Conservation (phyloP, 768 basidiomycete species). For the Suillus hirtellus region DNA sequence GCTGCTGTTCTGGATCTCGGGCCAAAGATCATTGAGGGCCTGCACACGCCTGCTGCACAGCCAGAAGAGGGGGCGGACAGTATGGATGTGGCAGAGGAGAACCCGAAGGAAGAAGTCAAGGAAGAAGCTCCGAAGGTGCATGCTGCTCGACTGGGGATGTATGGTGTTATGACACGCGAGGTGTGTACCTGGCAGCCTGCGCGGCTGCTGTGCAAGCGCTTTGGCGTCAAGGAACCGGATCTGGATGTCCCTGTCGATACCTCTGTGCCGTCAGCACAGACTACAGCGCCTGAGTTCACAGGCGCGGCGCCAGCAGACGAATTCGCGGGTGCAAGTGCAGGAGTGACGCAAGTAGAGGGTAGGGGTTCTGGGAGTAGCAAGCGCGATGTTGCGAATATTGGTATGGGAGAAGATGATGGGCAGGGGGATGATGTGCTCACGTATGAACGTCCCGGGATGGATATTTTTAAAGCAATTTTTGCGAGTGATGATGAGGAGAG, state of each 20-base stretch:
- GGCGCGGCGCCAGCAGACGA: conserved; percentile 9
- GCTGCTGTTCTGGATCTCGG: conserved; percentile 71
- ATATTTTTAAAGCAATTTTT: conserved; percentile 98
- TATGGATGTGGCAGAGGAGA: conserved; percentile 40
- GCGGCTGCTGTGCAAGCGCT: conserved; percentile 88
- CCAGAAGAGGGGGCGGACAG: conserved; percentile 44
- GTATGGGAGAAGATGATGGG: conserved; percentile 87
- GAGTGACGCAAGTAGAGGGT: neutral
- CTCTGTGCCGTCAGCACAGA: conserved; percentile 25
- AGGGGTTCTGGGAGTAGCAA: conserved; percentile 25
- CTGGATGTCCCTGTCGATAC: conserved; percentile 46
- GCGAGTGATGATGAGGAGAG: conserved; percentile 91
- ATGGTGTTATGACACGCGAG: conserved; percentile 83
- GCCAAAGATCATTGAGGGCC: conserved; percentile 62
- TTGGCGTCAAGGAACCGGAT: conserved; percentile 88
- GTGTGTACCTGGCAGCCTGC: conserved; percentile 75
- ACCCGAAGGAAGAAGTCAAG: conserved; percentile 41
- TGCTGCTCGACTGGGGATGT: conserved; percentile 88
- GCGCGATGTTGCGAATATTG: conserved; percentile 77
- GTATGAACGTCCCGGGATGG: conserved; percentile 84
- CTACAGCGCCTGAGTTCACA: conserved; percentile 15
- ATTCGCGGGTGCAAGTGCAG: neutral
- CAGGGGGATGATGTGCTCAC: conserved; percentile 88
- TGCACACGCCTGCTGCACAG: conserved; percentile 57
- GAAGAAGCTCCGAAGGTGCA: conserved; percentile 75